Evolutionary conservation across 2,329 filamentous ascomycete species (phyloP), one percentile per base, ranked within the genome.

Genomic region (Sporothrix globosa): DNA sequence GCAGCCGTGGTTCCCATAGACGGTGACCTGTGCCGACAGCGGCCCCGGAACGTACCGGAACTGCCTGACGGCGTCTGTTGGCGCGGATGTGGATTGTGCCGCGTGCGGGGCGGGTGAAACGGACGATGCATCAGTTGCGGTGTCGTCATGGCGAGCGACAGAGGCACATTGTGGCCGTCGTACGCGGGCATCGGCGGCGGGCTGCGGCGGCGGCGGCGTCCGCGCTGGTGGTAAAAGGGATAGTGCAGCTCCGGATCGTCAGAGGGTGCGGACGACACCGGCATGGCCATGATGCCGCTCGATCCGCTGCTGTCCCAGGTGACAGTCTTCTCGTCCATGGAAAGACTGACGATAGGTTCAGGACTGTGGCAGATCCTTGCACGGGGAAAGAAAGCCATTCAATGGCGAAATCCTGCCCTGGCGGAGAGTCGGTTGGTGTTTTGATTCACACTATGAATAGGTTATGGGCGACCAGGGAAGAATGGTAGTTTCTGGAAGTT

Each of bases 21-120:
- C 2, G 76, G 77, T 19, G 81, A 82, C 46, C 81, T 80, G 70
- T 80, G 75, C 21, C 81, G 77, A 69, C 78, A 78, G n/a, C 81
- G 80, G 21, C 81, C 81, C 48, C 81, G 79, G 66, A 81, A 79
- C 1, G 79, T 81, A 67, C 79, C 77, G 56, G 81, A 81, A 58
- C 80, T 79, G 48, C 77, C 75, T 5, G 81, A 80, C 4, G 67
- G 67, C 1, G 70, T 61, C 11, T 53, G 77, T 75, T n/a, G 77
- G 70, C 53, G 63, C 17, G 27, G 11, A 19, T 34, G 39, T 6
- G 60, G 44, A 19, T 56, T 41, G 53, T 66, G 56, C 39, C 34
- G 19, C 39, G 54, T 48, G 21, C 60, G 44, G 41, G 54, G 56
- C 44, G 50, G 63, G 27, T 46, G 52, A 2, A 10, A 48, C 5